Base-by-base conservation (phyloP, 345 rosid genomes). In the Eucalyptus virginea region DNA sequence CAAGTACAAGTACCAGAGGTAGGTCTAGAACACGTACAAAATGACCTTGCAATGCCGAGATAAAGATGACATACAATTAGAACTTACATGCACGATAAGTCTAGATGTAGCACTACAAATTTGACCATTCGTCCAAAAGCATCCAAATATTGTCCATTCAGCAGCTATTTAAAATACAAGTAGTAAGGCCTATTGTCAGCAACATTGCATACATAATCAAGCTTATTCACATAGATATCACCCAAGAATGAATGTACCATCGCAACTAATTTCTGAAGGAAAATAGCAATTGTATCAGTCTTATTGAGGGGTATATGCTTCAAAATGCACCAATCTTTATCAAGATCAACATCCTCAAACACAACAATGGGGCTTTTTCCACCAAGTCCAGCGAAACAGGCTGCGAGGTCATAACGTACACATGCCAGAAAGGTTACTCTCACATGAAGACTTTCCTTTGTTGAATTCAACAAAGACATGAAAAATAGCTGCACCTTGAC, bases 21-120 rank as follows among this genome's bases (percentile, higher is more conserved):
- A 86, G 44, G n/a, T n/a, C n/a, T n/a, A n/a, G n/a, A n/a, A n/a
- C 34, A 14, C 11, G 10, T 30, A 32, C 85, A 42, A 60, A 86
- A 45, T n/a, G n/a, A 67, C 23, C 24, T 42, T 45, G 34, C 47
- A 45, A 30, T 3, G 48, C 58, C 6, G 44, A 18, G 30, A 3
- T 40, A 19, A n/a, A n/a, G n/a, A n/a, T n/a, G n/a, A n/a, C n/a
- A n/a, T n/a, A n/a, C n/a, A n/a, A n/a, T n/a, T n/a, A n/a, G n/a
- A n/a, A 89, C 99, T 93, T 93, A 97, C 99, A 93, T 96, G 99
- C 88, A 98, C 95, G 67, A 98, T 91, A 87, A 98, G 98, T 77
- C 99, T 97, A 60, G 99, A 98, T 93, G 99, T 98, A 89, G 99
- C 99, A 92, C 99, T 96, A 91, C 99, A 98, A 88, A 98, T 96